Evolutionary conservation across 2,329 filamentous ascomycete species (phyloP).

Genomic region (Alternaria sp.): DNA sequence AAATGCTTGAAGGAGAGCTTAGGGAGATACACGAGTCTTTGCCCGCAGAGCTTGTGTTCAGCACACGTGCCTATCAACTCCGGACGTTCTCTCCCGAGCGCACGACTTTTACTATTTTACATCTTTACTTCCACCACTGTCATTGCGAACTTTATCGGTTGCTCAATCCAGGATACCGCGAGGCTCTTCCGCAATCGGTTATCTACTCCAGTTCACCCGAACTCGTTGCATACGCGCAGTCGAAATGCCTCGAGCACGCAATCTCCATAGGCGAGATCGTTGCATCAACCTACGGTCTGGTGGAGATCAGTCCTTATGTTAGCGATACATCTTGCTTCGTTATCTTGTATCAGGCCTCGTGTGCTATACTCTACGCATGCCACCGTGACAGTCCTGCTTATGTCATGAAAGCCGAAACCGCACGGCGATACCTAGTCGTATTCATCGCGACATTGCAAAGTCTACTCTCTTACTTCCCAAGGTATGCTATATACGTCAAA

Average conservation of each 20-base stretch:
- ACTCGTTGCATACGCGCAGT: conserved; percentile 19
- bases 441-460: conserved; percentile 15
- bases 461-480: conserved; percentile 9
- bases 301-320: conserved; percentile 1
- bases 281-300: conserved; percentile 7
- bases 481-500: conserved; percentile 13
- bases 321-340: conserved; percentile 17
- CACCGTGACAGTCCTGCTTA: conserved; percentile 22
- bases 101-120: conserved; percentile 16
- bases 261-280: conserved; percentile 19
- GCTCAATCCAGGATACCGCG: conserved; percentile 21
- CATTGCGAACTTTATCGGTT: conserved; percentile 22
- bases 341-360: conserved; percentile 21
- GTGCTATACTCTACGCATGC: conserved; percentile 24
- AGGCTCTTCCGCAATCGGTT: conserved; percentile 14
- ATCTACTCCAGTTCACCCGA: conserved; percentile 13
- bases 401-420: conserved; percentile 15
- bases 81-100: conserved; percentile 19
- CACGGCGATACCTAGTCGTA: conserved; percentile 14
- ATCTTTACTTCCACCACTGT: conserved; percentile 20
- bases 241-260: conserved; percentile 18
- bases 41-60: conserved; percentile 11
- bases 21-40: conserved; percentile 10
- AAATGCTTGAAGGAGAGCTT: conserved; percentile 13
- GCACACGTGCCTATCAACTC: conserved; percentile 12